phyloP scores from a whole-genome alignment of 2,329 filamentous ascomycete species.

The Clonostachys solani region DNA sequence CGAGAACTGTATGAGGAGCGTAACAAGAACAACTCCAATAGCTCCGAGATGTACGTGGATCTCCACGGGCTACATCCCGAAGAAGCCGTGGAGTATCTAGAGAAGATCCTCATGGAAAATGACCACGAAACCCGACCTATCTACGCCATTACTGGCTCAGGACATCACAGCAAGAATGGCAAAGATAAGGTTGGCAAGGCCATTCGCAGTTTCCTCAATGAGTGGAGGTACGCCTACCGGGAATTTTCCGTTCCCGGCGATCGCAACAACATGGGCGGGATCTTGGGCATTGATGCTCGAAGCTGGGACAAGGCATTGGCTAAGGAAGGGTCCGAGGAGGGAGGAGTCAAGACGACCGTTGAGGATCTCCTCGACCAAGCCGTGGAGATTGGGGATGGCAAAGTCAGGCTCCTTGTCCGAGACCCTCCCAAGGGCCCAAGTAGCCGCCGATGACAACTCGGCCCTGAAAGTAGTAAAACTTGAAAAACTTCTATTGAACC shows the following conservation, averaged over 20 bases:
- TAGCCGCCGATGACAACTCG: constrained; percentile 32
- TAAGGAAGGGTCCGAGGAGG: constrained; percentile 32
- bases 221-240: constrained; percentile 92
- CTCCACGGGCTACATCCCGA: constrained; percentile 98
- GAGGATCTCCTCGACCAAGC: constrained; percentile 59
- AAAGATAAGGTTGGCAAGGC: constrained; percentile 98
- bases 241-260: constrained; percentile 98
- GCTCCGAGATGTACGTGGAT: constrained; percentile 85
- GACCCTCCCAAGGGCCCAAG: constrained; percentile 55
- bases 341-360: constrained; percentile 27
- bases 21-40: constrained; percentile 61
- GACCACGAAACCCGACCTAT: constrained; percentile 68
- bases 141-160: constrained; percentile 95
- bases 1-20: constrained; percentile 89
- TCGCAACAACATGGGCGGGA: constrained; percentile 75
- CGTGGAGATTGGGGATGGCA: constrained; percentile 64
- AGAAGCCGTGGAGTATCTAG: constrained; percentile 92
- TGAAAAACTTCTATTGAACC: constrained; percentile 1
- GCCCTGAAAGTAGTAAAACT: constrained; percentile 21
- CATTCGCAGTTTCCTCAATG: constrained; percentile 83
- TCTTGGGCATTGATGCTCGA: constrained; percentile 62
- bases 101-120: constrained; percentile 82
- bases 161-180: constrained; percentile 96
- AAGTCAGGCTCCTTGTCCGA: constrained; percentile 60
- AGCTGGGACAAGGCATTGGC: constrained; percentile 61